Base-by-base conservation (phyloP, 805 yeast genomes). In the Clavispora santaluciae region DNA sequence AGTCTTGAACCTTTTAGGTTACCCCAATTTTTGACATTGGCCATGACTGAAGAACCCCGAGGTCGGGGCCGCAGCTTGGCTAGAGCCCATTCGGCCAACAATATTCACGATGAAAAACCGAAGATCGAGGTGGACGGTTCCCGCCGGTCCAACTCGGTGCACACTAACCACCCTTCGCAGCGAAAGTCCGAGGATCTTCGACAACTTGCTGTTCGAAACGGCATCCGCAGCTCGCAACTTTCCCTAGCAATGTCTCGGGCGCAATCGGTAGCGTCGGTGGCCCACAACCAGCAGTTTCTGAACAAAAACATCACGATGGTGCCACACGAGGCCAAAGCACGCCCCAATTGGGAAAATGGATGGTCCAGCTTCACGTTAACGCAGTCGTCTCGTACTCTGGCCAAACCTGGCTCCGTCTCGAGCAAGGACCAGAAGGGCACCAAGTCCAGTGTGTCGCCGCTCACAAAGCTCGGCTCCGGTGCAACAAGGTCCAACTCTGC, bases 291-390 rank as follows among this genome's bases (percentile, higher is more conserved):
- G n/a, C 36, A 39, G 5, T 28, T 28, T 16, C 40, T 33, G 26
- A 38, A 40, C 34, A 47, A 44, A 36, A 47, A 44, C 22, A 47
- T 47, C 13, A 43, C 49, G 22, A 47, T 47, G 51, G 37, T 39
- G 20, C 22, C 20, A 11, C 30, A 16, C n/a, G 30, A 35, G 16
- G 22, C 30, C 12, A 23, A 24, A 24, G 28, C 30, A 9, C 26
- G 23, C 4, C 24, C 23, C 5, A 33, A 21, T 9, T 22, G 21
- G 26, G 36, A 21, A 11, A 7, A 33, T n/a, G 9, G 30, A 9
- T 36, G 39, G 39, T 15, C 33, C 15, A 25, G 28, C 17, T 36
- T 36, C 24, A 36, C 33, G 6, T 13, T 36, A 8, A 18, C 39
- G 10, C 39, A 25, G 26, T 16, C 31, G 2, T 15, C 20, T 16